Evolutionary conservation across 495 filamentous ascomycete genomes (phyloP).

Genomic region (Podospora didyma): DNA sequence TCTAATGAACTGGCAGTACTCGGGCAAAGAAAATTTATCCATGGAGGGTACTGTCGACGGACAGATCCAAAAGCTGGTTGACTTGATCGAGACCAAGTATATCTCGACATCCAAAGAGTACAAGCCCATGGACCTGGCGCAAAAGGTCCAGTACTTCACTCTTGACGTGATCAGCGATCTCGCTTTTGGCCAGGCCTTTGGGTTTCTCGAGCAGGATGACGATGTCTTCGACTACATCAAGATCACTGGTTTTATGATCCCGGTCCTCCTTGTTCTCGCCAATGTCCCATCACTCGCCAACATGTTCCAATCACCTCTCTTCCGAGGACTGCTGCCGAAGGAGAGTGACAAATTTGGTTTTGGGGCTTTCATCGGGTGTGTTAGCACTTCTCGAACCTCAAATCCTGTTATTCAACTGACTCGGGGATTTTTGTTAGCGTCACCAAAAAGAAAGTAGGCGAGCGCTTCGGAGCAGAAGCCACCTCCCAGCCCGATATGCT

Average conservation of each 20-base stretch:
- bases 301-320: slow-evolving; percentile 49
- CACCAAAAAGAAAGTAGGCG: slow-evolving; percentile 26
- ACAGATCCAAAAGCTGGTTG: slow-evolving; percentile 31
- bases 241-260: slow-evolving; percentile 46
- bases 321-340: slow-evolving; percentile 53
- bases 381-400: neutral
- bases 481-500: slow-evolving; percentile 35
- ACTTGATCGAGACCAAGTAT: slow-evolving; percentile 41
- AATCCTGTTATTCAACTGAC: neutral
- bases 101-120: slow-evolving; percentile 38
- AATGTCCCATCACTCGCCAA: slow-evolving; percentile 35
- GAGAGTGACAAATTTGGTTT: slow-evolving; percentile 48
- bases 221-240: slow-evolving; percentile 28
- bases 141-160: slow-evolving; percentile 26
- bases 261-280: slow-evolving; percentile 43
- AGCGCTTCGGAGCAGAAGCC: slow-evolving; percentile 28
- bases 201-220: slow-evolving; percentile 20
- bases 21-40: slow-evolving; percentile 38
- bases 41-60: slow-evolving; percentile 37
- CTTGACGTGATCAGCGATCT: slow-evolving; percentile 29
- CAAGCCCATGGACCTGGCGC: slow-evolving; percentile 37
- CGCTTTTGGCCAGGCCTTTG: slow-evolving; percentile 29
- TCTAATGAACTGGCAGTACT: slow-evolving; percentile 14
- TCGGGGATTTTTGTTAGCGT: slow-evolving; percentile 1
- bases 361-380: slow-evolving; percentile 48